Percentiles rank a stretch among this genome's conserved stretches.
phyloP scores from a whole-genome alignment of 345 rosid genomes.

The Camelina neglecta region DNA sequence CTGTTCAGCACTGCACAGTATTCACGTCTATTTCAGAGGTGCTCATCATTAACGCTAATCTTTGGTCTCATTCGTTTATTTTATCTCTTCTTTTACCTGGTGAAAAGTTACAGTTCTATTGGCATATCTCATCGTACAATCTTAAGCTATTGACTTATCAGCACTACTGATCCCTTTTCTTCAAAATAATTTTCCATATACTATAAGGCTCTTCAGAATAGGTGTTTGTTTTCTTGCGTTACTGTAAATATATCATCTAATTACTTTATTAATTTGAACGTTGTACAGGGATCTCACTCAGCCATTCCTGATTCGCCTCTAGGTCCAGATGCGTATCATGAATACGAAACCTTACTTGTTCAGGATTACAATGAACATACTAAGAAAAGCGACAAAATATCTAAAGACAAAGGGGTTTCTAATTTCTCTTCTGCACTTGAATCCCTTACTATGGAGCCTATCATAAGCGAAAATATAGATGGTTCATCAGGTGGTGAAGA shows the following conservation, averaged over 20 bases:
- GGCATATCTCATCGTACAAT: background rate
- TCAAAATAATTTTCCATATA: background rate
- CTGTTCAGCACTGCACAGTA: constrained; percentile 58
- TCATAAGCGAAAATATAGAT: constrained; percentile 46
- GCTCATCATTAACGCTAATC: constrained; percentile 25
- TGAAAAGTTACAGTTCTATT: background rate
- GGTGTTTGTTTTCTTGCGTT: constrained; percentile 1
- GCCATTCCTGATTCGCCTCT: constrained; percentile 85
- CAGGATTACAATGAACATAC: constrained; percentile 91
- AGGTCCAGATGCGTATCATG: constrained; percentile 91
- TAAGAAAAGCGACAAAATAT: constrained; percentile 50
- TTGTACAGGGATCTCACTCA: constrained; percentile 77
- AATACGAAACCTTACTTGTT: constrained; percentile 85
- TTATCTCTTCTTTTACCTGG: background rate
- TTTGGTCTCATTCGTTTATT: constrained; percentile 17
- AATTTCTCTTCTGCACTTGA: constrained; percentile 62
- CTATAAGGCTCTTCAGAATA: constrained; percentile 2
- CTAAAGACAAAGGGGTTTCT: constrained; percentile 74
- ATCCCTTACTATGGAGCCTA: constrained; percentile 49
- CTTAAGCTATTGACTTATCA: constrained; percentile 23
- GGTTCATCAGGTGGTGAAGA: constrained; percentile 41
- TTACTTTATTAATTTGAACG: background rate
- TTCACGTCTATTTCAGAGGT: constrained; percentile 96
- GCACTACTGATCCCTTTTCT: constrained; percentile 5
- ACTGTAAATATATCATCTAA: background rate